phyloP scores from a whole-genome alignment of 1,284 basidiomycete species.

The Mycosarcoma maydis region DNA sequence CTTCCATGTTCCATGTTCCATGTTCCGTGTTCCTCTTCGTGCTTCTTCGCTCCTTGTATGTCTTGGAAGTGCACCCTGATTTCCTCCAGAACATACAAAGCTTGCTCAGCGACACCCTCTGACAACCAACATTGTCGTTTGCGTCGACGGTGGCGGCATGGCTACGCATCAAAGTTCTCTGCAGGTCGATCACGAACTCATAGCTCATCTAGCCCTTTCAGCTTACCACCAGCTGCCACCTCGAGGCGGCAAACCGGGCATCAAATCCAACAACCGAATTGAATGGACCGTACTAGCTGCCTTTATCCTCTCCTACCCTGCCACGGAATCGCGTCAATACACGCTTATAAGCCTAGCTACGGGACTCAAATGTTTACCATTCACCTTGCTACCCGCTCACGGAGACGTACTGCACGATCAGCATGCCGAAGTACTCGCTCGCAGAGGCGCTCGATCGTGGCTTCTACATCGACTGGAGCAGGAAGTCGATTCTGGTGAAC shows the following conservation, averaged over 20 bases:
- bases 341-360: conserved; percentile 76
- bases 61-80: too few relatives aligned
- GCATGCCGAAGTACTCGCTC: conserved; percentile 88
- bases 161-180: too few relatives aligned
- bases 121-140: too few relatives aligned
- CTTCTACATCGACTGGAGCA: conserved; percentile 75
- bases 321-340: conserved; percentile 3
- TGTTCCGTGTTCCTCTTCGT: too few relatives aligned
- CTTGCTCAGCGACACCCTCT: too few relatives aligned
- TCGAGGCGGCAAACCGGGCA: conserved; percentile 43
- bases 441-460: conserved; percentile 83
- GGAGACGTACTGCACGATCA: conserved; percentile 88
- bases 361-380: conserved; percentile 86
- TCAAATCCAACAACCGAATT: conserved; percentile 27
- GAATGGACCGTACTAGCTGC: conserved; percentile 57
- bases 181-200: conserved; percentile 28
- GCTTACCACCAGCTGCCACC: conserved; percentile 34
- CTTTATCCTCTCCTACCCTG: conserved; percentile 28
- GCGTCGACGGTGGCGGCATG: too few relatives aligned
- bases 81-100: too few relatives aligned
- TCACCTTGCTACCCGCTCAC: conserved; percentile 72
- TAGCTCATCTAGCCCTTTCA: conserved; percentile 15
- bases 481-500: conserved; percentile 46
- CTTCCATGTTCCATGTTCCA: too few relatives aligned
- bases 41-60: too few relatives aligned